These are phyloP conservation scores for Syzygium jambos DNA, from an alignment of 345 rosid genomes.

Conservation along the genomic window DNA sequence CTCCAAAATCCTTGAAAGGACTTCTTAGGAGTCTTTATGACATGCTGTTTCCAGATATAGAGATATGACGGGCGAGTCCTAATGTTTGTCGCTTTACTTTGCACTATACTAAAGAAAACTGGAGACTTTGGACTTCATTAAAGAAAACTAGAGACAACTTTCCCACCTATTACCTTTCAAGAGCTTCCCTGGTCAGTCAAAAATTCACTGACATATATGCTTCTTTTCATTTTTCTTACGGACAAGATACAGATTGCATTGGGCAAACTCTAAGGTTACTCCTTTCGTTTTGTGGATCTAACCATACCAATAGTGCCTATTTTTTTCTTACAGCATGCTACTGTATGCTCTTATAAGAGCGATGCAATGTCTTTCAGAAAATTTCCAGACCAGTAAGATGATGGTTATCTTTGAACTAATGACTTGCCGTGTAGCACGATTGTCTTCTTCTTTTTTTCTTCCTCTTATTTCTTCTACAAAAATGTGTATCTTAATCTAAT, in stretches of 20 bases:
- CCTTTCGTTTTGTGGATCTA: neutral
- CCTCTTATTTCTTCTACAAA: neutral
- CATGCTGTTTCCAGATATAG: neutral
- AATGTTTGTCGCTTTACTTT: neutral
- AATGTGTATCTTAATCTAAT: neutral
- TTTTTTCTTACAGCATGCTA: neutral
- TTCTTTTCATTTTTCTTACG: constrained; percentile 36
- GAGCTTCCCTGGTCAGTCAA: neutral
- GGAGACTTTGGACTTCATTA: neutral
- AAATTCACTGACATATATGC: neutral
- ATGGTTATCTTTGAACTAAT: neutral
- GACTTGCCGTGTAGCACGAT: neutral
- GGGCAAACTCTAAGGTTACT: constrained; percentile 30
- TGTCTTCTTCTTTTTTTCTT: neutral
- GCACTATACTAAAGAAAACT: neutral
- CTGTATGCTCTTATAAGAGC: neutral
- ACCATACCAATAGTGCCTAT: neutral
- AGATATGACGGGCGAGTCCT: neutral
- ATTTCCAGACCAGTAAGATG: neutral
- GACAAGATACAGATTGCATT: constrained; percentile 93
- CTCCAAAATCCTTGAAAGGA: no score
- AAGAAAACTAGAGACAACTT: neutral
- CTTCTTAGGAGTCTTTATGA: neutral
- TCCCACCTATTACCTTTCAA: neutral
- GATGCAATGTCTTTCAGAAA: neutral